Percentiles rank a stretch among this genome's conserved stretches.
These are phyloP conservation scores for Gentiana straminea DNA, from an alignment of 257 asterid species.

Conservation along the genomic window DNA sequence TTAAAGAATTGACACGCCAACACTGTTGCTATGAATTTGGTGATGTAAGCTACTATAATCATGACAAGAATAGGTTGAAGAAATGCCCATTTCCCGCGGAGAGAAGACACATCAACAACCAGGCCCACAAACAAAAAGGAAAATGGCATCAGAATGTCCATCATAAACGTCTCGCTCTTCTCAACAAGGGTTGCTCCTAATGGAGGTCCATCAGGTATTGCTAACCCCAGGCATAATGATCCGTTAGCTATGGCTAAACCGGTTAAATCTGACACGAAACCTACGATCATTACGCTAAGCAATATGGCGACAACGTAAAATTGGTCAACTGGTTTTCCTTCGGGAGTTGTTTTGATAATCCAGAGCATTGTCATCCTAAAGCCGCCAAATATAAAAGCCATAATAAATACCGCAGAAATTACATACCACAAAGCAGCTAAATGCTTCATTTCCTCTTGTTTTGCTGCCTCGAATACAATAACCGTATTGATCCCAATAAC, in stretches of 20 bases:
- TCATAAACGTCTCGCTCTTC: conserved; percentile 57
- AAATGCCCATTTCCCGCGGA: conserved; percentile 33
- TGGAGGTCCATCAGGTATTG: conserved; percentile 87
- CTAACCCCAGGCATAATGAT: conserved; percentile 81
- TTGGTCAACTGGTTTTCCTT: conserved; percentile 58
- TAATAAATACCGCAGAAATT: conserved; percentile 15
- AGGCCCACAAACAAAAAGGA: conserved; percentile 46
- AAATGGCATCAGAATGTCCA: conserved; percentile 57
- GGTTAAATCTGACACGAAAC: conserved; percentile 39
- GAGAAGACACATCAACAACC: conserved; percentile 27
- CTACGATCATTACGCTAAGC: conserved; percentile 49
- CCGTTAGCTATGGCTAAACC: conserved; percentile 74
- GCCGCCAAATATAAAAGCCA: conserved; percentile 23
- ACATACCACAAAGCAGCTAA: conserved; percentile 33
- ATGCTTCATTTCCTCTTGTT: conserved; percentile 36
- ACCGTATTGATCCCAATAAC: conserved; percentile 39
- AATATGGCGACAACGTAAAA: conserved; percentile 46
- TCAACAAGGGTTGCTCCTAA: conserved; percentile 67
- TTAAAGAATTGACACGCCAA: conserved; percentile 27
- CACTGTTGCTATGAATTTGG: conserved; percentile 32
- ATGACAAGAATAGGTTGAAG: conserved; percentile 38
- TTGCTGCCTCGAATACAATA: conserved; percentile 41
- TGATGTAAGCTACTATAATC: conserved; percentile 20
- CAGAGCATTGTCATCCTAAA: conserved; percentile 39
- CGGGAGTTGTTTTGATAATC: conserved; percentile 52